Evolutionary conservation across 139 green algal genomes (phyloP).

Genomic region (Chlamydomonas applanata): DNA sequence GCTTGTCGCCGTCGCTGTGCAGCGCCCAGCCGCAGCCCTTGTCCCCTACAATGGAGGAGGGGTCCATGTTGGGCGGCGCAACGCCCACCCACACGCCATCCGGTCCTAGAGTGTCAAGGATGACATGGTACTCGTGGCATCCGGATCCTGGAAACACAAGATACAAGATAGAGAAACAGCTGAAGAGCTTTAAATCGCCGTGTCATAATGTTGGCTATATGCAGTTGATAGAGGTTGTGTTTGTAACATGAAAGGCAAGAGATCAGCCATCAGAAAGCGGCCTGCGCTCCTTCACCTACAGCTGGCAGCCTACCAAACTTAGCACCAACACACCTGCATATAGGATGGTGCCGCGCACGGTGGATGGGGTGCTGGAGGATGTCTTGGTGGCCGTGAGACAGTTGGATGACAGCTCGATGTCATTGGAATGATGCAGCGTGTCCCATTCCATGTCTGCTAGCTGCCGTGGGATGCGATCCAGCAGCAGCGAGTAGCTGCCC

Average conservation of each 20-base stretch:
- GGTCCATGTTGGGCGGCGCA: conserved; percentile 42
- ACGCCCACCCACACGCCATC: conserved; percentile 65
- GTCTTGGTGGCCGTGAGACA: conserved; percentile 62
- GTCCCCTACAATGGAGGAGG: conserved; percentile 47
- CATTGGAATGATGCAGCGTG: conserved; percentile 40
- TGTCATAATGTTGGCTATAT: too few relatives aligned
- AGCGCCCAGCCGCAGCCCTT: conserved; percentile 52
- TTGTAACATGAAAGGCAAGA: too few relatives aligned
- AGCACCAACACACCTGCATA: conserved; percentile 28
- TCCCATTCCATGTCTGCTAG: conserved; percentile 61
- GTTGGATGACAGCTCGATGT: conserved; percentile 63
- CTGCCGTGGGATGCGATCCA: conserved; percentile 54
- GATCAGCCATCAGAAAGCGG: too few relatives aligned
- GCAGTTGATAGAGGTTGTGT: too few relatives aligned
- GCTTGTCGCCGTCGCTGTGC: conserved; percentile 60
- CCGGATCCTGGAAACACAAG: conserved; percentile 11
- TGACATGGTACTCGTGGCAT: conserved; percentile 62
- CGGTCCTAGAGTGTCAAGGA: conserved; percentile 56
- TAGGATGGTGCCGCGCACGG: conserved; percentile 54
- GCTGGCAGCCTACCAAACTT: background rate
- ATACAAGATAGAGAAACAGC: too few relatives aligned
- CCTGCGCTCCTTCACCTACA: too few relatives aligned
- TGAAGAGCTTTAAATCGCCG: too few relatives aligned
- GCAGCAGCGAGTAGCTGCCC: conserved; percentile 54
- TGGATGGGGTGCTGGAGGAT: conserved; percentile 36